These are phyloP conservation scores for Ogataea trehaloabstinens DNA, from an alignment of 805 yeast species.

Conservation along the genomic window DNA sequence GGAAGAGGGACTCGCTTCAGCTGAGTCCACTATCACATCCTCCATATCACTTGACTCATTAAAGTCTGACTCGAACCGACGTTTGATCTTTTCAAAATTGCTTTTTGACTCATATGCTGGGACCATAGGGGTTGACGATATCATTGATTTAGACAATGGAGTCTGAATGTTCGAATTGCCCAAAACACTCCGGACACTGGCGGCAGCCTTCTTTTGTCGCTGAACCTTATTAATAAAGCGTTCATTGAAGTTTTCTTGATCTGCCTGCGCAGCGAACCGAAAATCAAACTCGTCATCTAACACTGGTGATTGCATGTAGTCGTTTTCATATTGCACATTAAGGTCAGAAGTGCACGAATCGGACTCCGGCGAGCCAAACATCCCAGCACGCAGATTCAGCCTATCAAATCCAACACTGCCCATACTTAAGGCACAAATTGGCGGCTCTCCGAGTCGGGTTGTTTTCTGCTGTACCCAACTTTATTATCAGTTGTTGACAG, in stretches of 20 bases:
- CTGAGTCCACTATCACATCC: background rate
- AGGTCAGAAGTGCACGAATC: conserved; percentile 3
- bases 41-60: background rate
- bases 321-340: conserved; percentile 4
- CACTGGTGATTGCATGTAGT: conserved; percentile 2
- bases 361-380: conserved; percentile 3
- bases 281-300: conserved; percentile 7
- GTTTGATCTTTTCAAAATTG: conserved; percentile 2
- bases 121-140: conserved; percentile 16
- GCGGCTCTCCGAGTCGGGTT: too few relatives aligned
- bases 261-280: conserved; percentile 2
- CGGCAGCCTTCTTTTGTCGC: background rate
- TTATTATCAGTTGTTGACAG: too few relatives aligned
- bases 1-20: conserved; percentile 2
- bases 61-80: conserved; percentile 2
- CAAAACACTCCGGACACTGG: background rate
- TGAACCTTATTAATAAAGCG: conserved; percentile 3
- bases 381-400: background rate
- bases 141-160: conserved; percentile 10
- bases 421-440: too few relatives aligned
- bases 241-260: conserved; percentile 3
- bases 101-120: background rate
- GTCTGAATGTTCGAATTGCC: conserved; percentile 7
- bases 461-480: too few relatives aligned
- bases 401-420: background rate